Percentiles rank a stretch among this genome's conserved stretches.
These are phyloP conservation scores for Microdochium paspali DNA, from an alignment of 2,329 filamentous ascomycete genomes.

Conservation along the genomic window DNA sequence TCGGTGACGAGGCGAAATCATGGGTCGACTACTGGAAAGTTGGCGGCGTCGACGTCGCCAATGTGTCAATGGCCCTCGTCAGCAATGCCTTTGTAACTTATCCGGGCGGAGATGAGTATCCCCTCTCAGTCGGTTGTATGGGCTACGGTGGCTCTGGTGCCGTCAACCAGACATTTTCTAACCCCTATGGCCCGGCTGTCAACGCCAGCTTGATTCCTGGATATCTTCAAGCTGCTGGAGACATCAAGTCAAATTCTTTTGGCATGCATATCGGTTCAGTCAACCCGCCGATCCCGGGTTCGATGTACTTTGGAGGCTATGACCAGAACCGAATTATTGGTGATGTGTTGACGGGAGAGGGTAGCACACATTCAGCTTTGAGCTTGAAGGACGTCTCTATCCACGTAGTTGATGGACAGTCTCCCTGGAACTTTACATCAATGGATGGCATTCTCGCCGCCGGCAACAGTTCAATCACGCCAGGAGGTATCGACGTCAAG, in stretches of 20 bases:
- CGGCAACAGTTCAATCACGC: slow-evolving; percentile 15
- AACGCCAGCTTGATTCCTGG: slow-evolving; percentile 21
- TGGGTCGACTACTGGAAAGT: slow-evolving; percentile 17
- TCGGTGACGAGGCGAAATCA: slow-evolving; percentile 9
- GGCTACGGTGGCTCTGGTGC: slow-evolving; percentile 16
- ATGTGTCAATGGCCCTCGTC: slow-evolving; percentile 16
- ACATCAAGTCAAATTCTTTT: slow-evolving; percentile 27
- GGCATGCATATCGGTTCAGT: slow-evolving; percentile 31
- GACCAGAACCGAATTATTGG: slow-evolving; percentile 28
- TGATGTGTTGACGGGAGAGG: slow-evolving; percentile 13
- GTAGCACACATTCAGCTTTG: slow-evolving; percentile 13
- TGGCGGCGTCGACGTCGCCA: slow-evolving; percentile 10
- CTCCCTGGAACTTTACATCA: slow-evolving; percentile 24
- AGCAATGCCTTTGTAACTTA: slow-evolving; percentile 15
- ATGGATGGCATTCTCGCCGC: slow-evolving; percentile 17
- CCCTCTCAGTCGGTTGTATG: slow-evolving; percentile 20
- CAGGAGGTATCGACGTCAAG: slow-evolving; percentile 16
- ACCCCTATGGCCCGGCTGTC: slow-evolving; percentile 6
- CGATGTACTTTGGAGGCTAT: slow-evolving; percentile 29
- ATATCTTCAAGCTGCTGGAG: slow-evolving; percentile 11
- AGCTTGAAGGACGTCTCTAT: slow-evolving; percentile 29
- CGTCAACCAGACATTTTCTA: slow-evolving; percentile 17
- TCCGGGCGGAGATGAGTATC: slow-evolving; percentile 17
- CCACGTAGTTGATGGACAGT: slow-evolving; percentile 26
- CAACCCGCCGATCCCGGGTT: slow-evolving; percentile 19